Conservation (phyloP, 257 asterid genomes). For the Eustoma russellianum region DNA sequence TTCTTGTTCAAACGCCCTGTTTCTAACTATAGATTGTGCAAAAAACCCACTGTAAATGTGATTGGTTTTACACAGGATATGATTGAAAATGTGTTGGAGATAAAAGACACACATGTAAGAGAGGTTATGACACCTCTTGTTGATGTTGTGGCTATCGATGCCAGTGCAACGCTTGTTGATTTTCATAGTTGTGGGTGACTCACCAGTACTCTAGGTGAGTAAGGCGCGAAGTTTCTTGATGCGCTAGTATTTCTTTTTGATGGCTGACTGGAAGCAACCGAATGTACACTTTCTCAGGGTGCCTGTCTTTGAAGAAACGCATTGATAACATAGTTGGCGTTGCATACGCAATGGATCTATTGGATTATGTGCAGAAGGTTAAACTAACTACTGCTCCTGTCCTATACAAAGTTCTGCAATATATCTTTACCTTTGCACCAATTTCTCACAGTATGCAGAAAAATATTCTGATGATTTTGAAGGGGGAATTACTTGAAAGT, state of each 20-base stretch:
- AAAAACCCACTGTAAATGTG: neutral
- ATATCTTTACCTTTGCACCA: slow-evolving; percentile 25
- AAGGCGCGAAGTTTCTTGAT: slow-evolving; percentile 5
- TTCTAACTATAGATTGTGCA: no score
- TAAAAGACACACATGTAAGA: slow-evolving; percentile 95
- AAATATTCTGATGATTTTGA: slow-evolving; percentile 59
- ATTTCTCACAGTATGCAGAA: slow-evolving; percentile 42
- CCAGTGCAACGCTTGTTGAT: slow-evolving; percentile 82
- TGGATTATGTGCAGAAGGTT: slow-evolving; percentile 95
- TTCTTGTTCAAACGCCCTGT: no score
- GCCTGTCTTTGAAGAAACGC: slow-evolving; percentile 95
- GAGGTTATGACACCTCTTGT: slow-evolving; percentile 99
- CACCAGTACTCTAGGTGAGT: slow-evolving; percentile 91
- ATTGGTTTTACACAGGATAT: slow-evolving; percentile 60
- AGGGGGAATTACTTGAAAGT: slow-evolving; percentile 92
- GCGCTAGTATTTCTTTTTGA: no score
- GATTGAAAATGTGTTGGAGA: slow-evolving; percentile 97
- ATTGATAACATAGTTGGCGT: slow-evolving; percentile 96
- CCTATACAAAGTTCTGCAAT: slow-evolving; percentile 8
- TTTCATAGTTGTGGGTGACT: slow-evolving; percentile 90
- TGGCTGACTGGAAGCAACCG: no score
- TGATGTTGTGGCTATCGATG: slow-evolving; percentile 92
- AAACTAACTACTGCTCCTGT: slow-evolving; percentile 16
- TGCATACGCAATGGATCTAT: slow-evolving; percentile 99
- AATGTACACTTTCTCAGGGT: slow-evolving; percentile 49